phyloP scores from a whole-genome alignment of 768 basidiomycete species.

The Leccinum aurantiacum region DNA sequence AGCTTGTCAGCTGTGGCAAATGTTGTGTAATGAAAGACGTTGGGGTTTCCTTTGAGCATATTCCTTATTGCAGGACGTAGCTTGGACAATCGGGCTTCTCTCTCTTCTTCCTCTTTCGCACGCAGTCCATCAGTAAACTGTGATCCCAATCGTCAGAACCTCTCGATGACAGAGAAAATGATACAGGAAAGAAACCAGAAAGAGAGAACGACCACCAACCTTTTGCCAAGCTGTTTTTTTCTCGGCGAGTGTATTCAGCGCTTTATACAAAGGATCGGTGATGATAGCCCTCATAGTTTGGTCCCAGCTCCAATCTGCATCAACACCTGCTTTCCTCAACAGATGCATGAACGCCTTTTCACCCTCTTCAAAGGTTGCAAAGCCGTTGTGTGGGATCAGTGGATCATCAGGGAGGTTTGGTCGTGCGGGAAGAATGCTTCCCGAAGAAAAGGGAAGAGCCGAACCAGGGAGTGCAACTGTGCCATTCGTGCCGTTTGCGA shows the following conservation, averaged over 20 bases:
- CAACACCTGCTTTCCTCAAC: constrained; percentile 85
- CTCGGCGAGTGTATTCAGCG: constrained; percentile 89
- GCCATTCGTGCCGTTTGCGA: constrained; percentile 48
- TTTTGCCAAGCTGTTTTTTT: constrained; percentile 95
- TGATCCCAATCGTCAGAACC: constrained; percentile 10
- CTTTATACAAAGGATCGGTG: constrained; percentile 96
- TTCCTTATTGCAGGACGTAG: constrained; percentile 84
- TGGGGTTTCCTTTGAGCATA: constrained; percentile 83
- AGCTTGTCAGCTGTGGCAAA: constrained; percentile 86
- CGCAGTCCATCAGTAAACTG: constrained; percentile 74
- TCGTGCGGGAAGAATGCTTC: constrained; percentile 64
- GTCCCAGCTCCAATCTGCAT: constrained; percentile 96
- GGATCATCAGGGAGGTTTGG: constrained; percentile 86
- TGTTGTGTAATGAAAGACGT: constrained; percentile 89
- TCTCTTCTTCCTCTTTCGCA: constrained; percentile 83
- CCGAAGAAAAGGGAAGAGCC: constrained; percentile 60
- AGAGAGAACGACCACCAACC: constrained; percentile 44
- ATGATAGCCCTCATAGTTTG: constrained; percentile 97
- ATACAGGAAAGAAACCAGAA: neutral
- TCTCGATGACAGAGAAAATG: neutral
- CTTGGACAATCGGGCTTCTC: constrained; percentile 78
- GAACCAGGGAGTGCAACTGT: constrained; percentile 49
- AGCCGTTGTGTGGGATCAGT: constrained; percentile 88
- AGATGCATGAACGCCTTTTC: constrained; percentile 94
- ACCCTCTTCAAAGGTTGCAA: constrained; percentile 81